These are phyloP conservation scores for Aspergillus thermomutatus DNA, from an alignment of 2,329 filamentous ascomycete species.

Conservation along the genomic window DNA sequence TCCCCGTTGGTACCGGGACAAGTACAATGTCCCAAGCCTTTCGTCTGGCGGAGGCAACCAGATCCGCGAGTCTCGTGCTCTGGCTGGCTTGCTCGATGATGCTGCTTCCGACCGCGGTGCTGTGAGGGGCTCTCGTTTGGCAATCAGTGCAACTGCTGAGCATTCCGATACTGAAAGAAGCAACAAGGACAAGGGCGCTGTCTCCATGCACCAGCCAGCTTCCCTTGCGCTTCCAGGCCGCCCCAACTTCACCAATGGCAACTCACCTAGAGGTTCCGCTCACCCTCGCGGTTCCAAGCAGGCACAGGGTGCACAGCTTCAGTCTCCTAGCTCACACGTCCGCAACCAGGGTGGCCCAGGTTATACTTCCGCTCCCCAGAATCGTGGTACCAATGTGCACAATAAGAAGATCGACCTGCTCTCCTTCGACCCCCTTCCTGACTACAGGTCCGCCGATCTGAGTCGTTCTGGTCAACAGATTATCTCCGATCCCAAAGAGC, in stretches of 20 bases:
- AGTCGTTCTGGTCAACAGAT: conserved; percentile 5
- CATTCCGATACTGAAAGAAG: conserved; percentile 9
- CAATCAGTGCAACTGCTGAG: conserved; percentile 7
- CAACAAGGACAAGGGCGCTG: conserved; percentile 9
- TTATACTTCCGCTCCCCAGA: neutral
- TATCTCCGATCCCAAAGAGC: conserved; percentile 9
- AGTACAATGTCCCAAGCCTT: conserved; percentile 33
- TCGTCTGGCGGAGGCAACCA: conserved; percentile 16
- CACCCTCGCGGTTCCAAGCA: conserved; percentile 12
- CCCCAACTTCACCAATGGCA: conserved; percentile 2
- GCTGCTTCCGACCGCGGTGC: conserved; percentile 2
- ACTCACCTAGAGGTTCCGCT: conserved; percentile 4
- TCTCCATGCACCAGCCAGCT: neutral
- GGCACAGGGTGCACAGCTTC: conserved; percentile 2
- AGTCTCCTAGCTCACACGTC: neutral
- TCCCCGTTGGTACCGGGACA: conserved; percentile 57
- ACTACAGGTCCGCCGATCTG: conserved; percentile 12
- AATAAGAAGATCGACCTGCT: conserved; percentile 21
- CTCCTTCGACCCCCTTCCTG: conserved; percentile 16
- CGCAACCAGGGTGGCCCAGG: neutral
- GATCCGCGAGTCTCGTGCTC: conserved; percentile 16
- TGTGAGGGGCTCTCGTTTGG: conserved; percentile 15
- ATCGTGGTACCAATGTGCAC: neutral
- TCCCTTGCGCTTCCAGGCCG: neutral
- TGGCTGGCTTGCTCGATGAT: conserved; percentile 18